Evolutionary conservation across 164 flowering plant genomes (phyloP).

Genomic region (Saururus chinensis): DNA sequence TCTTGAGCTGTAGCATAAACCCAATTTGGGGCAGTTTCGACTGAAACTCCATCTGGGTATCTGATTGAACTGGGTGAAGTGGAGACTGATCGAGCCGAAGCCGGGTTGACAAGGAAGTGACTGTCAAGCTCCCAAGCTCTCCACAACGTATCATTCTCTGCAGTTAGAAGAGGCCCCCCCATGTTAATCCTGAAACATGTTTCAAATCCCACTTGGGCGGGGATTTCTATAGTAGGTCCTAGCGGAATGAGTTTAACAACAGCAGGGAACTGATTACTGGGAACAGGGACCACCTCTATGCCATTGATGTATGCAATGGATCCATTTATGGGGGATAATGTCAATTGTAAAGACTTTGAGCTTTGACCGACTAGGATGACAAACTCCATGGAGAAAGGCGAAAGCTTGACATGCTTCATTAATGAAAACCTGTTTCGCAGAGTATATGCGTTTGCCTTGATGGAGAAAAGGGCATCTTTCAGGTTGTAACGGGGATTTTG

Average conservation of each 20-base stretch:
- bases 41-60: conserved; percentile 29
- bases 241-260: conserved; percentile 18
- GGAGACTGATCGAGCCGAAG: conserved; percentile 24
- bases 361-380: conserved; percentile 18
- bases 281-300: conserved; percentile 35
- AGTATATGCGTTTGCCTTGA: conserved; percentile 22
- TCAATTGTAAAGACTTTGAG: conserved; percentile 14
- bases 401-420: conserved; percentile 4
- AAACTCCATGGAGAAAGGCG: conserved; percentile 23
- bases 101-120: conserved; percentile 19
- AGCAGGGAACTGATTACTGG: conserved; percentile 22
- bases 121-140: conserved; percentile 38
- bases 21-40: conserved; percentile 35
- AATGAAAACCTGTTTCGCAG: conserved; percentile 28
- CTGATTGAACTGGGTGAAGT: conserved; percentile 19
- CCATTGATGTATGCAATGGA: conserved; percentile 44
- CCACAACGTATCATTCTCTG: conserved; percentile 31
- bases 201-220: conserved; percentile 22
- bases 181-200: conserved; percentile 35
- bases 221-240: conserved; percentile 18
- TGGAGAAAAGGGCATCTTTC: conserved; percentile 29
- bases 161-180: conserved; percentile 34
- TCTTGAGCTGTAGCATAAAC: conserved; percentile 51
- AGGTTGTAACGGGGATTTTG: conserved; percentile 17
- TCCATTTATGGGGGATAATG: conserved; percentile 21